Evolutionary conservation across 495 filamentous ascomycete genomes (phyloP).

Genomic region (Hypoxylon lienhwacheense): DNA sequence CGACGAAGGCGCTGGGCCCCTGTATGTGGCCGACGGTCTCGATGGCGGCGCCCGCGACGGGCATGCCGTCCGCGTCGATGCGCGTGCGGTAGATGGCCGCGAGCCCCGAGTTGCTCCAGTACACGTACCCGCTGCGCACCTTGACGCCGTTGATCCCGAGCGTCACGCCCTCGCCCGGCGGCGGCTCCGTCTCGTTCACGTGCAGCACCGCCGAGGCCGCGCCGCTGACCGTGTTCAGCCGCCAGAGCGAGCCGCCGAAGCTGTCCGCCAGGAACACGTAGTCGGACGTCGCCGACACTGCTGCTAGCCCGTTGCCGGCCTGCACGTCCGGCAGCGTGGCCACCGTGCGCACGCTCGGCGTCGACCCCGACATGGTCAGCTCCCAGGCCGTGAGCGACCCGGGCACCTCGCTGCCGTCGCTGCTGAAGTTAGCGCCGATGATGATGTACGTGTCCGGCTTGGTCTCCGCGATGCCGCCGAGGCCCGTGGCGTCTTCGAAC

Average conservation of each 20-base stretch:
- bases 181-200: slow-evolving; percentile 22
- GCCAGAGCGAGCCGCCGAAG: slow-evolving; percentile 37
- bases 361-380: background rate
- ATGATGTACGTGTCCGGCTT: slow-evolving; percentile 38
- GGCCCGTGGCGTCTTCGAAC: slow-evolving; percentile 21
- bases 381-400: slow-evolving; percentile 13
- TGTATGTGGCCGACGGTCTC: slow-evolving; percentile 7
- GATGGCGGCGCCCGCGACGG: background rate
- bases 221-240: slow-evolving; percentile 41
- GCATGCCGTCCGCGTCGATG: slow-evolving; percentile 34
- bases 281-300: slow-evolving; percentile 27
- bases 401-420: slow-evolving; percentile 9
- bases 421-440: slow-evolving; percentile 27
- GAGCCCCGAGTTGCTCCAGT: slow-evolving; percentile 42
- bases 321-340: slow-evolving; percentile 18
- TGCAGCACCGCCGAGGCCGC: slow-evolving; percentile 33
- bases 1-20: slow-evolving; percentile 9
- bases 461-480: slow-evolving; percentile 41
- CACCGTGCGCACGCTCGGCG: background rate
- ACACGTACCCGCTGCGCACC: slow-evolving; percentile 36
- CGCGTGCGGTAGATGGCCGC: slow-evolving; percentile 36
- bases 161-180: background rate
- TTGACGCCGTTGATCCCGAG: slow-evolving; percentile 44
- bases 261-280: slow-evolving; percentile 43
- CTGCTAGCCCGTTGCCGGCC: slow-evolving; percentile 41